These are phyloP conservation scores for Simplicillium sp. DNA, from an alignment of 2,329 filamentous ascomycete species.

Conservation along the genomic window DNA sequence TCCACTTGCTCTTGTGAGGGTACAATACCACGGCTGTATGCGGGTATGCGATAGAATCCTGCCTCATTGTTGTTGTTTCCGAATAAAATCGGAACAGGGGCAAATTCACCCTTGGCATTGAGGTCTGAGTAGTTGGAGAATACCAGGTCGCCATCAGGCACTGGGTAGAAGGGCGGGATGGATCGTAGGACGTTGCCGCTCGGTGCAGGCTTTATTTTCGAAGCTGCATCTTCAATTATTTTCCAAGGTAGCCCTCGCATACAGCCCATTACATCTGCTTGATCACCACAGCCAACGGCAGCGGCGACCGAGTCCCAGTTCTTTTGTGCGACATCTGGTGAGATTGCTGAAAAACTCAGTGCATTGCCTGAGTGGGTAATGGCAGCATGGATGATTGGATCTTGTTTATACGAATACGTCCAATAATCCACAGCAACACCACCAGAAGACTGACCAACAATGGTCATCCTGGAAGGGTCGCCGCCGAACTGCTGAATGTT, in stretches of 20 bases:
- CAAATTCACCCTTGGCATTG: slow-evolving; percentile 24
- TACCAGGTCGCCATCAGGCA: slow-evolving; percentile 26
- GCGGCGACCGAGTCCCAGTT: slow-evolving; percentile 32
- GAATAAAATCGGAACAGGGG: slow-evolving; percentile 28
- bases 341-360: slow-evolving; percentile 33
- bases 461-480: slow-evolving; percentile 18
- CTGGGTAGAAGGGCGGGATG: slow-evolving; percentile 30
- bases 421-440: slow-evolving; percentile 33
- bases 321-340: slow-evolving; percentile 17
- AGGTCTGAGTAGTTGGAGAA: slow-evolving; percentile 28
- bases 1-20: slow-evolving; percentile 26
- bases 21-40: slow-evolving; percentile 26
- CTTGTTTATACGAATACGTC: slow-evolving; percentile 35
- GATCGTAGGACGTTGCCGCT: slow-evolving; percentile 25
- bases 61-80: slow-evolving; percentile 36
- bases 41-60: slow-evolving; percentile 35
- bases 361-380: slow-evolving; percentile 36
- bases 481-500: slow-evolving; percentile 21
- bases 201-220: slow-evolving; percentile 18
- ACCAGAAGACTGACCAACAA: slow-evolving; percentile 22
- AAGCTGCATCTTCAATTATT: slow-evolving; percentile 25
- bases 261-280: slow-evolving; percentile 21
- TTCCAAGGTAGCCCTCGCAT: slow-evolving; percentile 25
- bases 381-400: slow-evolving; percentile 38
- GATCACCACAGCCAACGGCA: slow-evolving; percentile 25